phyloP scores from a whole-genome alignment of 2,329 filamentous ascomycete genomes.

The Magnaporthiopsis incrustans region DNA sequence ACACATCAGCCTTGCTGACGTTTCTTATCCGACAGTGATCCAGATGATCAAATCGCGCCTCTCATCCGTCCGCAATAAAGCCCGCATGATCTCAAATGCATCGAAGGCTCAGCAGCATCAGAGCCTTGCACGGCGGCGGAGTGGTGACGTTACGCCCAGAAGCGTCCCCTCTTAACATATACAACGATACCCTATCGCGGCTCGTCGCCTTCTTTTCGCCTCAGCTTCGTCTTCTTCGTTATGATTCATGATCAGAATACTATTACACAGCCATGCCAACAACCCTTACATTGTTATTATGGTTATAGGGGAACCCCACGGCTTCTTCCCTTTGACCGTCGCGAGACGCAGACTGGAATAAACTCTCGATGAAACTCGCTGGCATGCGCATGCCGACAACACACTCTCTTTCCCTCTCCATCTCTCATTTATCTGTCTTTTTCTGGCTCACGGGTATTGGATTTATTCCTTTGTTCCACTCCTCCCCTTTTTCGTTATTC shows the following conservation, averaged over 20 bases:
- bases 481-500: background rate
- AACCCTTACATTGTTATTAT: background rate
- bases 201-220: slow-evolving; percentile 20
- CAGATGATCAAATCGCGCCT: slow-evolving; percentile 54
- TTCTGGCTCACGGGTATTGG: background rate
- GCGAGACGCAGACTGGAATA: too few relatives aligned
- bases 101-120: slow-evolving; percentile 40
- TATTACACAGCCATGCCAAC: background rate
- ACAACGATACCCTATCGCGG: background rate
- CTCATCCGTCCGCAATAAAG: slow-evolving; percentile 49
- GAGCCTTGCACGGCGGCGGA: slow-evolving; percentile 37
- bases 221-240: background rate
- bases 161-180: slow-evolving; percentile 38
- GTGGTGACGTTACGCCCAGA: slow-evolving; percentile 47
- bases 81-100: slow-evolving; percentile 51
- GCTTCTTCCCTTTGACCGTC: background rate
- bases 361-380: background rate
- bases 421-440: background rate
- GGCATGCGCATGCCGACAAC: background rate
- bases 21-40: slow-evolving; percentile 40
- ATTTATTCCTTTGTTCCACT: background rate
- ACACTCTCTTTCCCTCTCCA: background rate
- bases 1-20: background rate
- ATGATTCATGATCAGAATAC: background rate
- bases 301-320: too few relatives aligned